These are phyloP conservation scores for Aspergillus terreus DNA, from an alignment of 2,329 filamentous ascomycete species.

Conservation along the genomic window DNA sequence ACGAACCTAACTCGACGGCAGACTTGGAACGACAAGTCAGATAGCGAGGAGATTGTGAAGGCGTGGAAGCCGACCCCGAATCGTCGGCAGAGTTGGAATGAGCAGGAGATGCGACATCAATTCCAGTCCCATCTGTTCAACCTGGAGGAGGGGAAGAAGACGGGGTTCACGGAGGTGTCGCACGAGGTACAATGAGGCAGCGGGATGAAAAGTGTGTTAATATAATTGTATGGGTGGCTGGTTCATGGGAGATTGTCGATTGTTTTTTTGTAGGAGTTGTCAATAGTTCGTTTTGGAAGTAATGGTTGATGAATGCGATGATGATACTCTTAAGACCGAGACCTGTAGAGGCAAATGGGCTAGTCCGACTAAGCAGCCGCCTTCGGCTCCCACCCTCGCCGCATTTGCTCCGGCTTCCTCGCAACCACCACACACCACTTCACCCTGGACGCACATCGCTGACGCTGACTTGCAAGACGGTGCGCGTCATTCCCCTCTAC, in stretches of 20 bases:
- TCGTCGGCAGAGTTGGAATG: slow-evolving; percentile 34
- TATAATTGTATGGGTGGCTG: background rate
- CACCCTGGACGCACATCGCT: background rate
- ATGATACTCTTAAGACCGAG: no score
- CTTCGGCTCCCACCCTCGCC: slow-evolving; percentile 16
- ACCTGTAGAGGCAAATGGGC: background rate
- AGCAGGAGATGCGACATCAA: slow-evolving; percentile 57
- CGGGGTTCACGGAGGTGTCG: slow-evolving; percentile 56
- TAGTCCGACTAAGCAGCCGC: slow-evolving; percentile 5
- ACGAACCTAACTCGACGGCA: slow-evolving; percentile 28
- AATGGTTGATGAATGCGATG: no score
- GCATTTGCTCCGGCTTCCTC: slow-evolving; percentile 8
- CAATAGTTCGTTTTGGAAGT: no score
- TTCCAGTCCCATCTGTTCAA: slow-evolving; percentile 40
- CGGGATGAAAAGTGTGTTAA: background rate
- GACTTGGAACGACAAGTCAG: slow-evolving; percentile 28
- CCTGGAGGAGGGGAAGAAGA: slow-evolving; percentile 44
- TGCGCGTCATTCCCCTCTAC: slow-evolving; percentile 10
- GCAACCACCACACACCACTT: background rate
- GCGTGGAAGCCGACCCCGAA: slow-evolving; percentile 27
- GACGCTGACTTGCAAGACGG: slow-evolving; percentile 9
- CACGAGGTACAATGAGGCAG: slow-evolving; percentile 25
- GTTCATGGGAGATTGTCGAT: no score
- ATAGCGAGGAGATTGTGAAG: slow-evolving; percentile 5
- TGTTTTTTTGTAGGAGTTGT: no score